phyloP scores from a whole-genome alignment of 78 protist species.

The Protostelium mycophagum region DNA sequence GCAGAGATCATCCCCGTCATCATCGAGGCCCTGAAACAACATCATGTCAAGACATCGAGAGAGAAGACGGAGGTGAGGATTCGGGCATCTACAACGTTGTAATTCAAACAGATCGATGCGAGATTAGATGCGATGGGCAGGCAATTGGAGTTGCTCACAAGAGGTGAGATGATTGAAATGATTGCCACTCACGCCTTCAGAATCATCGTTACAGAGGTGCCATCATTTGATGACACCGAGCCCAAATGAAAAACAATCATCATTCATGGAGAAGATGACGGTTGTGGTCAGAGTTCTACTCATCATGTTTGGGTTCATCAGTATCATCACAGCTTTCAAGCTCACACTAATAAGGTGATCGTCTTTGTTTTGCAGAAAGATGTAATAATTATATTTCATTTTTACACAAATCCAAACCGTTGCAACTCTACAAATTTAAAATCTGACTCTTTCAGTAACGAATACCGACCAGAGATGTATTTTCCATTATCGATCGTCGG shows the following conservation, averaged over 20 bases:
- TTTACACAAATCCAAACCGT: neutral
- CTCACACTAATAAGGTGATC: neutral
- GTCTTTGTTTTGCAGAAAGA: neutral
- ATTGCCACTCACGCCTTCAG: neutral
- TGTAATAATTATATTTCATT: neutral
- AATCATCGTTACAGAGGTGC: neutral
- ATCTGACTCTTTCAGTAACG: neutral
- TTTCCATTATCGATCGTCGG: no score
- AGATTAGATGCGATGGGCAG: neutral
- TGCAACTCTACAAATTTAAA: neutral
- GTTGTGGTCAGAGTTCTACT: neutral
- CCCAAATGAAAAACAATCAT: no score
- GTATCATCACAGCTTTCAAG: neutral
- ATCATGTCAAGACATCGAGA: neutral
- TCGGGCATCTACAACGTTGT: no score
- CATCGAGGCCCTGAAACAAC: neutral
- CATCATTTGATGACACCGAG: neutral
- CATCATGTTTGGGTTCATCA: neutral
- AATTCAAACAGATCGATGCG: no score
- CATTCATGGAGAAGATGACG: neutral
- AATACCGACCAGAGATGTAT: no score
- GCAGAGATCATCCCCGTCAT: neutral
- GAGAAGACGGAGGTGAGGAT: neutral
- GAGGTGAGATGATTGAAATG: no score
- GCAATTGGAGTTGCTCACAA: no score